These are phyloP conservation scores for Plasmodiophora brassicae DNA, from an alignment of 208 protist genomes.

Conservation along the genomic window DNA sequence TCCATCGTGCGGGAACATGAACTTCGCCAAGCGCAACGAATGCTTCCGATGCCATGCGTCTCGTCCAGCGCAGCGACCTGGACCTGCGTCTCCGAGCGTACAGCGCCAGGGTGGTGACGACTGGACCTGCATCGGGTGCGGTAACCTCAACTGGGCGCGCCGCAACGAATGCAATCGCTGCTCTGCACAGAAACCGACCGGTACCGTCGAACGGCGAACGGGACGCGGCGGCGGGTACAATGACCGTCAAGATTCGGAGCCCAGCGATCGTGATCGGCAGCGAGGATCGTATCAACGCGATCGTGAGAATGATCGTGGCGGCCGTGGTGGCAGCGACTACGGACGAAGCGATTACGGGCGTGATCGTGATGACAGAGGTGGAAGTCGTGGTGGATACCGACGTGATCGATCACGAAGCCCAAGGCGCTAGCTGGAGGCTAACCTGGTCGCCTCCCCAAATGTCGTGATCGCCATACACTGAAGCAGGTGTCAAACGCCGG, in stretches of 20 bases:
- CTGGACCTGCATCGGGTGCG: constrained; percentile 5
- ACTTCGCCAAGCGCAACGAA: constrained; percentile 14
- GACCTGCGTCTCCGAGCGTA: background rate
- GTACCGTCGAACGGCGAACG: background rate
- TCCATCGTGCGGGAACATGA: background rate
- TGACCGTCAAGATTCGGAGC: background rate
- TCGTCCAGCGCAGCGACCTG: background rate
- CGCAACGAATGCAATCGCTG: constrained; percentile 16
- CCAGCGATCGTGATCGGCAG: background rate
- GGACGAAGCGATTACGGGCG: background rate
- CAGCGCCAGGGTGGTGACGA: background rate
- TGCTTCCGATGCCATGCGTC: constrained; percentile 14
- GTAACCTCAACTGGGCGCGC: constrained; percentile 25
- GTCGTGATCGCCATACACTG: too few relatives aligned
- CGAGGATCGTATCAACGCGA: background rate
- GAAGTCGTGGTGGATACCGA: background rate
- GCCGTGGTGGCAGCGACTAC: background rate
- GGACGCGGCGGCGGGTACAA: constrained; percentile 34
- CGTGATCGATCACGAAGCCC: constrained; percentile 24
- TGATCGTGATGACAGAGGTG: background rate
- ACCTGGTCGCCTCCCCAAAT: too few relatives aligned
- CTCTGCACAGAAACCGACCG: background rate
- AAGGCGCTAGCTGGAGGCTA: too few relatives aligned
- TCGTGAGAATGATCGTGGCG: background rate
- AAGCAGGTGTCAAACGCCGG: too few relatives aligned